These are phyloP conservation scores for Exidia glandulosa DNA, from an alignment of 768 basidiomycete genomes.

Conservation along the genomic window DNA sequence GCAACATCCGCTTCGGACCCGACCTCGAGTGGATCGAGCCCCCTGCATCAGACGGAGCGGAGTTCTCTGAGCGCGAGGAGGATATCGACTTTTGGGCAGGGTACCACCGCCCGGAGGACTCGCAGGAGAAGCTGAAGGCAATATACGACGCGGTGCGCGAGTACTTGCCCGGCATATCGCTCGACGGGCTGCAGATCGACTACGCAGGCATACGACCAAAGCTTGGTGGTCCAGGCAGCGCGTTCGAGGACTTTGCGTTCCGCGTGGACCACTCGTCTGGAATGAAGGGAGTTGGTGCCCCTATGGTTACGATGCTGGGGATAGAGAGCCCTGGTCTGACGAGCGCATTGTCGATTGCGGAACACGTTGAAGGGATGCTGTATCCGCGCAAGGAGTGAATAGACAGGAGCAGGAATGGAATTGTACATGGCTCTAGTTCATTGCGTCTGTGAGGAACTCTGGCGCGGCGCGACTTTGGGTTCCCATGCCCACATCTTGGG, in stretches of 20 bases:
- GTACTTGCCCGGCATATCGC: constrained; percentile 56
- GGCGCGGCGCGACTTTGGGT: constrained; percentile 52
- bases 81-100: constrained; percentile 68
- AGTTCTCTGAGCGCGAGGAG: constrained; percentile 27
- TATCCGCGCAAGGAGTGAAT: constrained; percentile 30
- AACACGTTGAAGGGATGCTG: constrained; percentile 50
- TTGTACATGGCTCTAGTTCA: constrained; percentile 1
- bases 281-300: constrained; percentile 17
- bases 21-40: constrained; percentile 81
- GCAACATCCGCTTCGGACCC: constrained; percentile 84
- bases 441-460: not conserved
- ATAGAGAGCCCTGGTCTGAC: constrained; percentile 94
- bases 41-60: constrained; percentile 5
- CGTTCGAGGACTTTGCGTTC: constrained; percentile 80
- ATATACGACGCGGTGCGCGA: constrained; percentile 64
- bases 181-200: constrained; percentile 61
- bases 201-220: constrained; percentile 86
- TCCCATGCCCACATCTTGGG: constrained; percentile 80
- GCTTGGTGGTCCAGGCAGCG: constrained; percentile 56
- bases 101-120: constrained; percentile 53
- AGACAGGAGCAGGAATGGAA: constrained; percentile 9
- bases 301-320: constrained; percentile 76
- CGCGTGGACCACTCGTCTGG: constrained; percentile 45
- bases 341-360: constrained; percentile 75
- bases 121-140: constrained; percentile 32